Evolutionary conservation across 177 flowering plant species (phyloP), one percentile per base, ranked within the genome.

Genomic region (Vitis hybrid): DNA sequence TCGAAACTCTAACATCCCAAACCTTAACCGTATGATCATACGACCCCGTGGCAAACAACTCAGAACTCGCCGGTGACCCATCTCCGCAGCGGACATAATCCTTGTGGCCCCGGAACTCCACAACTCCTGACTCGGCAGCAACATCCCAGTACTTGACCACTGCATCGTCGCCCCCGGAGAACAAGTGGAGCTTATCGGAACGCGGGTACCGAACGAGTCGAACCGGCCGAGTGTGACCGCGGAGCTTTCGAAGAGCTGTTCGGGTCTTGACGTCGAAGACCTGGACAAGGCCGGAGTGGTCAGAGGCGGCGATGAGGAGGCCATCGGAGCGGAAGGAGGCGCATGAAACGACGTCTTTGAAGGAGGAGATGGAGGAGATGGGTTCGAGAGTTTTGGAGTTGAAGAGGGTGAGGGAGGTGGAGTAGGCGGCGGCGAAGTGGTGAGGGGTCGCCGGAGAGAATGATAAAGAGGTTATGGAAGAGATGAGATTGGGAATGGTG

Each of bases 121-220:
- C 20, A 13, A 91, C 9, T 50, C 73, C 68, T 2, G 67, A 82
- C 68, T 82, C 93, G 1, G 77, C 67, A 4, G 86, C 87, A 2
- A 95, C 88, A 72, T 95, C 99, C 99, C 97, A 95, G 65, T 83
- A 95, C 81, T 86, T 90, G 57, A 93, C 92, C 5, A 91, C 60
- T 1, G 82, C 77, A 63, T 95, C 99, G 67, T 95, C 99, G 1
- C 90, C 94, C 12, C 90, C 98, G 3, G 96, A 88, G 63, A 88
- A 84, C 67, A 95, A 76, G 69, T 91, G 98, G 49, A 91, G 80
- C 77, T 86, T 90, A 74, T 95, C 98, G 2, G 66, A 67, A 59
- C 74, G 56, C 0, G 98, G 98, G 77, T 83, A 95, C 60, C 78
- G 58, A 4, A 86, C 96, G 7, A 83, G 57, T 5, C 82, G 85